Evolutionary conservation across 2,329 filamentous ascomycete species (phyloP).

Genomic region (Neobulgaria alba): DNA sequence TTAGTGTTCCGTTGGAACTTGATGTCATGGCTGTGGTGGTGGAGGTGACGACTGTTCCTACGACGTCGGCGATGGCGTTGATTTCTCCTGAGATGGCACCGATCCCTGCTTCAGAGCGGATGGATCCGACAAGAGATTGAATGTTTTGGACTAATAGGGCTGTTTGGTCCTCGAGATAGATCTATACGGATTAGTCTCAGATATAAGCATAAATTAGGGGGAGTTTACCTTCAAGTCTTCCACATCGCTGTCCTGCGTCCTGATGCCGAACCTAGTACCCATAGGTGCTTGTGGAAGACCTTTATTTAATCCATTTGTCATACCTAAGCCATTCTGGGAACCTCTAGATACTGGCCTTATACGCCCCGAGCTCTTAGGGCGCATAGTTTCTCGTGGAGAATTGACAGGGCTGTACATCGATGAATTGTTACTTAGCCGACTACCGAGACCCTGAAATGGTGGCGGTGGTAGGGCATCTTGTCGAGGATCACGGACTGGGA

Average conservation of each 20-base stretch:
- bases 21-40: conserved; percentile 48
- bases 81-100: conserved; percentile 62
- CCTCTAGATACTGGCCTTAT: conserved; percentile 23
- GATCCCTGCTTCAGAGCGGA: conserved; percentile 56
- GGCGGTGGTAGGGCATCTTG: conserved; percentile 31
- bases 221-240: conserved; percentile 50
- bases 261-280: conserved; percentile 34
- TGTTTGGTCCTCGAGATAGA: conserved; percentile 77
- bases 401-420: conserved; percentile 68
- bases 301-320: conserved; percentile 26
- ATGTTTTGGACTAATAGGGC: conserved; percentile 71
- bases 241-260: conserved; percentile 38
- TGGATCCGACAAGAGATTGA: conserved; percentile 67
- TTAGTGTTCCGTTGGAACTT: conserved; percentile 43
- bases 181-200: too few species aligned
- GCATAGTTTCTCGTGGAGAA: conserved; percentile 52
- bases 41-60: conserved; percentile 59
- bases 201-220: neutral
- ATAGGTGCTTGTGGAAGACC: conserved; percentile 22
- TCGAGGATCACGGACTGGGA: conserved; percentile 41
- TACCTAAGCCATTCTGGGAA: conserved; percentile 16
- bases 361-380: conserved; percentile 25
- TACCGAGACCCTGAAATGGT: conserved; percentile 50
- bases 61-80: conserved; percentile 58
- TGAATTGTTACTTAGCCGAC: conserved; percentile 55